A percentile compares a stretch with the other conserved stretches of the same genome.
These are phyloP conservation scores for Rosa persica DNA, from an alignment of 306 rosid species.

Conservation along the genomic window DNA sequence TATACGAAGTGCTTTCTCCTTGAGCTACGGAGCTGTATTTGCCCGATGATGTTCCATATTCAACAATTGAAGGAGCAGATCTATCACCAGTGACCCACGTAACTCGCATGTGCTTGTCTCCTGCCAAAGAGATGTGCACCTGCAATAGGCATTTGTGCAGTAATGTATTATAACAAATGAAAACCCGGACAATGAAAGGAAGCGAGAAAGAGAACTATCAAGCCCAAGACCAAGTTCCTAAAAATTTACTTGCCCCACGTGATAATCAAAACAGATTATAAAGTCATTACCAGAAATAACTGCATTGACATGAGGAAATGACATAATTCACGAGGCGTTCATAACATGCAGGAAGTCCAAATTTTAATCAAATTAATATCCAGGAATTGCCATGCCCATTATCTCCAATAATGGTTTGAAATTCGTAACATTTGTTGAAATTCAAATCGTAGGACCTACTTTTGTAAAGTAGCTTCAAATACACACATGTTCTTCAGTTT, in stretches of 20 bases:
- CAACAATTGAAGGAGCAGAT: constrained; percentile 66
- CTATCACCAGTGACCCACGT: constrained; percentile 69
- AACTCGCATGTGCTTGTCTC: constrained; percentile 73
- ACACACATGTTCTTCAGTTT: background rate
- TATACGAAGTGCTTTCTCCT: constrained; percentile 81
- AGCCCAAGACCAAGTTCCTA: background rate
- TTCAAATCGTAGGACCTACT: background rate
- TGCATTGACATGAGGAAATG: background rate
- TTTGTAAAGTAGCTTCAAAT: background rate
- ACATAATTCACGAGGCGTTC: background rate
- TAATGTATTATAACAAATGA: constrained; percentile 20
- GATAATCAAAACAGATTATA: background rate
- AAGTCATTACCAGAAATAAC: background rate
- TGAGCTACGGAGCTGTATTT: constrained; percentile 47
- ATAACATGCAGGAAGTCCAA: background rate
- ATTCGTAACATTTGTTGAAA: background rate
- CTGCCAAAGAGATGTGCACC: constrained; percentile 95
- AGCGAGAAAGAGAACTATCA: background rate
- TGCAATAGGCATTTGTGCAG: constrained; percentile 32
- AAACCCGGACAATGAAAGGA: background rate
- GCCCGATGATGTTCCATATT: constrained; percentile 73
- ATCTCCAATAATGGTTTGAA: background rate
- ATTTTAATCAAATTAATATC: background rate
- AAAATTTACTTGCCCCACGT: background rate
- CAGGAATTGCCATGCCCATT: background rate